Evolutionary conservation across 495 filamentous ascomycete species (phyloP).

Genomic region (Penicillium dipodomyicola): DNA sequence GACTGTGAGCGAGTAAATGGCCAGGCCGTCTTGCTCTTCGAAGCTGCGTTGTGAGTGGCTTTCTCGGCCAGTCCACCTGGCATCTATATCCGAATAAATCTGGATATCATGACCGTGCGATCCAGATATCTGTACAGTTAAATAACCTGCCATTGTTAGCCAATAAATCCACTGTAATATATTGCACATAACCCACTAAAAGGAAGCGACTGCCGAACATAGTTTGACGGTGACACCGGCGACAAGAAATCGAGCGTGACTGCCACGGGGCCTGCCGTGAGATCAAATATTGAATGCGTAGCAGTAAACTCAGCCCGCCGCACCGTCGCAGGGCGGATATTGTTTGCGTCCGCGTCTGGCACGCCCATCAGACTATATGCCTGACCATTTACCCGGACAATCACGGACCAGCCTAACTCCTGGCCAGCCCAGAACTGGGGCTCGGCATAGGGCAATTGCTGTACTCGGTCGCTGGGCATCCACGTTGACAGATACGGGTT

Average conservation of each 20-base stretch:
- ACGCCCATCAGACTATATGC: constrained; percentile 51
- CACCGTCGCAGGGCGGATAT: constrained; percentile 38
- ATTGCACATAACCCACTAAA: constrained; percentile 48
- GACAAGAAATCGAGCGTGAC: constrained; percentile 66
- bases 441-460: constrained; percentile 38
- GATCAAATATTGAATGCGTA: constrained; percentile 45
- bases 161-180: neutral
- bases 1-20: constrained; percentile 34
- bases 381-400: constrained; percentile 47
- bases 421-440: constrained; percentile 53
- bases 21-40: constrained; percentile 24
- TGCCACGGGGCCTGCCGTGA: constrained; percentile 40
- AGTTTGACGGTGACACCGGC: constrained; percentile 82
- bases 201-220: constrained; percentile 76
- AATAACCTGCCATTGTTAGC: constrained; percentile 46
- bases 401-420: constrained; percentile 46
- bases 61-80: constrained; percentile 45
- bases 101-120: constrained; percentile 36
- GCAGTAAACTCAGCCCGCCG: constrained; percentile 44
- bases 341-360: constrained; percentile 19
- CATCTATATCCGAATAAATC: constrained; percentile 50
- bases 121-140: constrained; percentile 59
- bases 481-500: constrained; percentile 49
- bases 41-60: constrained; percentile 30
- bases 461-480: constrained; percentile 43